phyloP scores from a whole-genome alignment of 2,329 filamentous ascomycete genomes.

The Ceratocystis cubensis region DNA sequence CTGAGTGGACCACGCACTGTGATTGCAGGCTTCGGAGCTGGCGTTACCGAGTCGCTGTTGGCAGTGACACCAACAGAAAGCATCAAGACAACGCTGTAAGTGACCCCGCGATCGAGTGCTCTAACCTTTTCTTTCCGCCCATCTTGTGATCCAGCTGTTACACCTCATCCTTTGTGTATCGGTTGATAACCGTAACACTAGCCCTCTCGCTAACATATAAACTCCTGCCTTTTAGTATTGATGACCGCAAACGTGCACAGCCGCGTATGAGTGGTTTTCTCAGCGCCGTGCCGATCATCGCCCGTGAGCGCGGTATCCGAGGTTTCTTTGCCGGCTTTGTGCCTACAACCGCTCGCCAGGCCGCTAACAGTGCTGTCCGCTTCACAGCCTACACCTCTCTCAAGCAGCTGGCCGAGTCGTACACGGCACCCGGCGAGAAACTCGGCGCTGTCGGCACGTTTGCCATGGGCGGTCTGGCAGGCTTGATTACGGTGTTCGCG shows the following conservation, averaged over 20 bases:
- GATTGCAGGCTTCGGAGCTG: slow-evolving; percentile 84
- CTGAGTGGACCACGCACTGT: slow-evolving; percentile 85
- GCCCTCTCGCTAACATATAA: not conserved
- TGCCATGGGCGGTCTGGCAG: slow-evolving; percentile 76
- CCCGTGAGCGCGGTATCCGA: slow-evolving; percentile 70
- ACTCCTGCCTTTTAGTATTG: slow-evolving; percentile 49
- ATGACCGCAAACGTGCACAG: slow-evolving; percentile 76
- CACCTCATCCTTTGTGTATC: not conserved
- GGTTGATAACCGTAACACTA: not conserved
- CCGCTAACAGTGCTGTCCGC: slow-evolving; percentile 82
- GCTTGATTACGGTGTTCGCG: slow-evolving; percentile 76
- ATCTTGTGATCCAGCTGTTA: not conserved
- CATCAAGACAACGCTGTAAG: slow-evolving; percentile 86
- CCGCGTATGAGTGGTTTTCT: slow-evolving; percentile 87
- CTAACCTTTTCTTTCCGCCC: not conserved
- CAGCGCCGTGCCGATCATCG: slow-evolving; percentile 77
- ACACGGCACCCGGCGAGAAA: slow-evolving; percentile 90
- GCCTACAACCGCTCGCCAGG: slow-evolving; percentile 86
- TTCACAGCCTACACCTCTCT: slow-evolving; percentile 86
- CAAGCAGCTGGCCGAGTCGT: slow-evolving; percentile 82
- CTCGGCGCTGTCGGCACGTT: slow-evolving; percentile 80
- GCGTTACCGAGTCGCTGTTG: slow-evolving; percentile 82
- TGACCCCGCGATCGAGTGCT: not conserved
- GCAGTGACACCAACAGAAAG: slow-evolving; percentile 96
- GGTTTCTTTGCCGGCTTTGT: slow-evolving; percentile 97